phyloP scores from a whole-genome alignment of 2,329 filamentous ascomycete species.

The Tolypocladium pustulatum region DNA sequence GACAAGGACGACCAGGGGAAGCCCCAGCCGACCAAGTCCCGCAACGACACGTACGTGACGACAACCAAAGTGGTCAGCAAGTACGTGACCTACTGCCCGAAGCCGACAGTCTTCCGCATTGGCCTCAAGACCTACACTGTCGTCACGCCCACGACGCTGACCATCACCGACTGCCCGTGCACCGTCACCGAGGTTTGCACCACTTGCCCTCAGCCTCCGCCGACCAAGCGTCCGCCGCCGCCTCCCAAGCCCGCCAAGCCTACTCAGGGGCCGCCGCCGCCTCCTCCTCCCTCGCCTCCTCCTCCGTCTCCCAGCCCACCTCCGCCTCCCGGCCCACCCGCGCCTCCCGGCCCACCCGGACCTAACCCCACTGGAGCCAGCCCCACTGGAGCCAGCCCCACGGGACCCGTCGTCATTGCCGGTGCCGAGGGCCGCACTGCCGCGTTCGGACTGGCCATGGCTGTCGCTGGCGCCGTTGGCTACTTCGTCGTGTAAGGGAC shows the following conservation, averaged over 20 bases:
- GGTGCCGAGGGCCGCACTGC: slow-evolving; percentile 7
- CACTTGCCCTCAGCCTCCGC: background rate
- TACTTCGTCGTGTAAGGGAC: slow-evolving; percentile 18
- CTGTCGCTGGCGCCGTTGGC: slow-evolving; percentile 15
- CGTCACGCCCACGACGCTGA: slow-evolving; percentile 42
- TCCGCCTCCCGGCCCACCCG: background rate
- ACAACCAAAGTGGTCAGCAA: slow-evolving; percentile 23
- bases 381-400: too few species aligned
- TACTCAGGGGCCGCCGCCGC: background rate
- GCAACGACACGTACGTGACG: slow-evolving; percentile 16
- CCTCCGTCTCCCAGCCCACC: background rate
- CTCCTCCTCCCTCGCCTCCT: background rate
- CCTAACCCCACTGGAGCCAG: too few species aligned
- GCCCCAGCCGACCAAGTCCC: background rate
- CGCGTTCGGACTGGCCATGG: slow-evolving; percentile 13
- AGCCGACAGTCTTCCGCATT: slow-evolving; percentile 41
- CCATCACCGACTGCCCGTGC: slow-evolving; percentile 45
- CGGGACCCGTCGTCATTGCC: slow-evolving; percentile 7
- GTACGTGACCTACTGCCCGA: slow-evolving; percentile 30
- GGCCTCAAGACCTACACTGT: slow-evolving; percentile 42
- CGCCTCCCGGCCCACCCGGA: too few species aligned
- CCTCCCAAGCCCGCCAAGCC: slow-evolving; percentile 1
- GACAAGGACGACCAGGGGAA: background rate
- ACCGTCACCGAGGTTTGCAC: slow-evolving; percentile 24
- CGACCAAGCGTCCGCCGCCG: slow-evolving; percentile 3